These are phyloP conservation scores for Aspergillus quadrilineatus DNA, from an alignment of 2,329 filamentous ascomycete species.

Conservation along the genomic window DNA sequence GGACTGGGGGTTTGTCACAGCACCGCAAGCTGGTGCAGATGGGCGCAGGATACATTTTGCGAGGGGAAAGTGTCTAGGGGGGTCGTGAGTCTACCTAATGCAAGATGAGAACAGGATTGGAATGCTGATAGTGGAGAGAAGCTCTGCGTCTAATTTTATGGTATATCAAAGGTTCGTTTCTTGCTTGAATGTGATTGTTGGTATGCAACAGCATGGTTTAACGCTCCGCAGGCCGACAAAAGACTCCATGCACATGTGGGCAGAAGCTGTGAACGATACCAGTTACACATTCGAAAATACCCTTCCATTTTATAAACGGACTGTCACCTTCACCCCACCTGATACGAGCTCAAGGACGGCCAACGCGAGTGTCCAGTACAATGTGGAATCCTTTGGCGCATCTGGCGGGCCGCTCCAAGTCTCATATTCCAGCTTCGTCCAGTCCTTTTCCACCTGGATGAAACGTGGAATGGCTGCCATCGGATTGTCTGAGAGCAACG, in stretches of 20 bases:
- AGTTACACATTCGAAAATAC: conserved; percentile 28
- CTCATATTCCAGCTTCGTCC: conserved; percentile 43
- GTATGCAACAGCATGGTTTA: too few relatives aligned
- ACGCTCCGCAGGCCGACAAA: conserved; percentile 11
- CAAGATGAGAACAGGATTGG: too few relatives aligned
- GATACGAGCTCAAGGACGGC: conserved; percentile 9
- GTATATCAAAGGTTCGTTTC: background rate
- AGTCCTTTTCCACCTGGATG: conserved; percentile 43
- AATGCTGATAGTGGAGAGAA: too few relatives aligned
- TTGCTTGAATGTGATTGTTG: too few relatives aligned
- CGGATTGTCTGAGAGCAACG: conserved; percentile 38
- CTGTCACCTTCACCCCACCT: conserved; percentile 28
- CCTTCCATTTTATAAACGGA: conserved; percentile 29
- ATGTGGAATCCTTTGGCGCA: conserved; percentile 19
- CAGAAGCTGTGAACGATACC: conserved; percentile 21
- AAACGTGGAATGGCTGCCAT: conserved; percentile 41
- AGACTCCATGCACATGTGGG: conserved; percentile 23
- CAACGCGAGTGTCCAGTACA: conserved; percentile 19
- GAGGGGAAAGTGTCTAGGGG: background rate
- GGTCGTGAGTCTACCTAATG: too few relatives aligned
- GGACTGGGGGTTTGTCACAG: background rate
- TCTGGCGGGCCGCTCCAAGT: conserved; percentile 40
- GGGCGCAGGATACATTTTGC: background rate
- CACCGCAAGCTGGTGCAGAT: background rate
- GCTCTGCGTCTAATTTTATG: background rate